Evolutionary conservation across 805 yeast species (phyloP).

Genomic region (Saccharomycopsis fermentans): DNA sequence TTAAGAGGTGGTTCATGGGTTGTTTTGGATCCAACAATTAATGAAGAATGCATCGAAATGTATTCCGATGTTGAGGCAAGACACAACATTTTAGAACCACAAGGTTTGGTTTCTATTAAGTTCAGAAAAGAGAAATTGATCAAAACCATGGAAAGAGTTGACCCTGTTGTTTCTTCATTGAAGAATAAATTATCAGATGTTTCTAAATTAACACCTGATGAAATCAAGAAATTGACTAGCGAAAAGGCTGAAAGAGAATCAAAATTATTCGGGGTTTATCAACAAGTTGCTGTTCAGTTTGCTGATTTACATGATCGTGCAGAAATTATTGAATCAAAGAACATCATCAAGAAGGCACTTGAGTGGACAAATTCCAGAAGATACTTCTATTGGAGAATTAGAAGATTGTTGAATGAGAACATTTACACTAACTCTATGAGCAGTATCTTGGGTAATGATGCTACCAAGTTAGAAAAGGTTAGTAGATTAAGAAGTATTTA

Average conservation of each 20-base stretch:
- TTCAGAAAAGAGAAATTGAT: conserved; percentile 88
- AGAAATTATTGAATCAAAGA: conserved; percentile 95
- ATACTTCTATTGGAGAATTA: conserved; percentile 96
- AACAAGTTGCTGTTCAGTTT: conserved; percentile 88
- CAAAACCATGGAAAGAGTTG: conserved; percentile 87
- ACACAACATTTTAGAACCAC: conserved; percentile 98
- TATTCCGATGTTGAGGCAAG: conserved; percentile 93
- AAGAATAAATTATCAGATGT: conserved; percentile 48
- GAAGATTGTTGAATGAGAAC: conserved; percentile 92
- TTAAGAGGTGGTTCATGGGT: conserved; percentile 99
- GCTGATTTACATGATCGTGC: conserved; percentile 98
- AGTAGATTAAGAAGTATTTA: conserved; percentile 85
- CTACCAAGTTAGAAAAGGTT: conserved; percentile 68
- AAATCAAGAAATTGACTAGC: conserved; percentile 52
- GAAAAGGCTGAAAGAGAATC: conserved; percentile 72
- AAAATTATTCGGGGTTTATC: conserved; percentile 73
- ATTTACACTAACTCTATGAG: conserved; percentile 69
- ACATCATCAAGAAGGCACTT: conserved; percentile 74
- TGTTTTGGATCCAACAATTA: conserved; percentile 97
- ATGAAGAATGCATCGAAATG: conserved; percentile 97
- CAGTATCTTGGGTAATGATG: conserved; percentile 41
- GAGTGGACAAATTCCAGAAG: conserved; percentile 86
- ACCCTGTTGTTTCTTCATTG: conserved; percentile 59
- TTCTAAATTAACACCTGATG: conserved; percentile 45
- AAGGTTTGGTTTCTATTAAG: conserved; percentile 98